A percentile compares a stretch with the other conserved stretches of the same genome.
phyloP scores from a whole-genome alignment of 192 early-diverging fungal species.

The Coemansia asiatica region DNA sequence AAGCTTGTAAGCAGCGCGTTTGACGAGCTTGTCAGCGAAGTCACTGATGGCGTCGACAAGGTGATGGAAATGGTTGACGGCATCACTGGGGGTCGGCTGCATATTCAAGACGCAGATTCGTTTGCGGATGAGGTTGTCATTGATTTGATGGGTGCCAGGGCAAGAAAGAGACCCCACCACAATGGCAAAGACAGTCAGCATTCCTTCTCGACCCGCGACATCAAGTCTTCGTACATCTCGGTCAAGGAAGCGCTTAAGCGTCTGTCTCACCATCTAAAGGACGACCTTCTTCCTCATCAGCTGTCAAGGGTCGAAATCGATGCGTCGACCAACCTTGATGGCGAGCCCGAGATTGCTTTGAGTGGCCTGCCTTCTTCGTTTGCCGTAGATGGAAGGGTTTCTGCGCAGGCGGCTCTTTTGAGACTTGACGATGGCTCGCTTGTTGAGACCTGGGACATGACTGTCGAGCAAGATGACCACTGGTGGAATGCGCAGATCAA shows the following conservation, averaged over 20 bases:
- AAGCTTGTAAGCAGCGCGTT: slow-evolving; percentile 31
- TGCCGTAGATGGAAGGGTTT: slow-evolving; percentile 28
- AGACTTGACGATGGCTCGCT: slow-evolving; percentile 44
- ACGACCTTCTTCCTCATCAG: slow-evolving; percentile 55
- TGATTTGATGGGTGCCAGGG: slow-evolving; percentile 14
- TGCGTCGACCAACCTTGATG: slow-evolving; percentile 24
- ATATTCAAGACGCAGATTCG: slow-evolving; percentile 22
- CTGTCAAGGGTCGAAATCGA: slow-evolving; percentile 25
- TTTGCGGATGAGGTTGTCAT: slow-evolving; percentile 18
- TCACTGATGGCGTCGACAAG: slow-evolving; percentile 22
- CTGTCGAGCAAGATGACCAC: slow-evolving; percentile 61
- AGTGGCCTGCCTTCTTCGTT: slow-evolving; percentile 23
- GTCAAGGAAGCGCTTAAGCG: slow-evolving; percentile 67
- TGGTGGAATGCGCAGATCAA: slow-evolving; percentile 59
- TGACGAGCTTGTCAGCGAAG: slow-evolving; percentile 17
- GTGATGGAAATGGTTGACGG: slow-evolving; percentile 29
- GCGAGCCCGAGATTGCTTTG: slow-evolving; percentile 41
- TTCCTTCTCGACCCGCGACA: slow-evolving; percentile 6
- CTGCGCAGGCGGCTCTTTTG: slow-evolving; percentile 36
- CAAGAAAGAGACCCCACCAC: slow-evolving; percentile 6
- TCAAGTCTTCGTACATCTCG: slow-evolving; percentile 42
- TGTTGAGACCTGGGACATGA: slow-evolving; percentile 63
- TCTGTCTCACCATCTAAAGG: slow-evolving; percentile 61
- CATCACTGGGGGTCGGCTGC: slow-evolving; percentile 25
- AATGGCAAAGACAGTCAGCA: slow-evolving; percentile 13